phyloP scores from a whole-genome alignment of 2,329 filamentous ascomycete species.

The Colletotrichum truncatum region DNA sequence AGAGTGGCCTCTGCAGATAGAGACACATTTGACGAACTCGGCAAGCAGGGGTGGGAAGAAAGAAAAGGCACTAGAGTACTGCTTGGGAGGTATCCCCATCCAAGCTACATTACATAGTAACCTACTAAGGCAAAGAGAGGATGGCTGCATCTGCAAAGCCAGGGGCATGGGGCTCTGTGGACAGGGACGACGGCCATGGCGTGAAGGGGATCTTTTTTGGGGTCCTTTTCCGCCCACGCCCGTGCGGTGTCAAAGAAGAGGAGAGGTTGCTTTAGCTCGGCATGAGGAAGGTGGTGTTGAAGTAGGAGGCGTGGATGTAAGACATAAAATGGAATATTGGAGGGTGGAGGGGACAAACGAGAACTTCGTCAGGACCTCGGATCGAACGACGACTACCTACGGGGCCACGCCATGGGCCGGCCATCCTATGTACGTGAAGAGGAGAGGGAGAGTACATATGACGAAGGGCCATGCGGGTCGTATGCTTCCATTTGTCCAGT shows the following conservation, averaged over 20 bases:
- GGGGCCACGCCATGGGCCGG: constrained; percentile 13
- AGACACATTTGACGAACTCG: not conserved
- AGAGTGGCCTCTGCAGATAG: constrained; percentile 23
- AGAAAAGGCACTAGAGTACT: too few species aligned
- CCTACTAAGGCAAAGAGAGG: constrained; percentile 5
- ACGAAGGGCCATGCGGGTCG: constrained; percentile 25
- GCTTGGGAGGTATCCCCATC: not conserved
- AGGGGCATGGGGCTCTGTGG: constrained; percentile 32
- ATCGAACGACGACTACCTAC: constrained; percentile 17
- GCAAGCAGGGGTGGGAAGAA: constrained; percentile 6
- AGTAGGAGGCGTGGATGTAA: constrained; percentile 20
- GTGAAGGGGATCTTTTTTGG: constrained; percentile 12
- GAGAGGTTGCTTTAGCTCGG: constrained; percentile 16
- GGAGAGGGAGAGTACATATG: constrained; percentile 1
- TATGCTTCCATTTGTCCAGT: constrained; percentile 11
- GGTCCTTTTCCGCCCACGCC: constrained; percentile 17
- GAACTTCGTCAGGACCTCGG: constrained; percentile 10
- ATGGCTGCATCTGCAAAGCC: constrained; percentile 22
- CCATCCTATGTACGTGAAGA: constrained; percentile 11
- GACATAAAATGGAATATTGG: too few species aligned
- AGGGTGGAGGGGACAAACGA: not conserved
- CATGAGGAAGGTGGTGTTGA: constrained; percentile 4
- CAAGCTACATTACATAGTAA: not conserved
- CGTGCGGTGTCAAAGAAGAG: constrained; percentile 23
- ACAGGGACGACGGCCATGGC: constrained; percentile 19